These are phyloP conservation scores for Jasminum sambac DNA, from an alignment of 257 asterid species.

Conservation along the genomic window DNA sequence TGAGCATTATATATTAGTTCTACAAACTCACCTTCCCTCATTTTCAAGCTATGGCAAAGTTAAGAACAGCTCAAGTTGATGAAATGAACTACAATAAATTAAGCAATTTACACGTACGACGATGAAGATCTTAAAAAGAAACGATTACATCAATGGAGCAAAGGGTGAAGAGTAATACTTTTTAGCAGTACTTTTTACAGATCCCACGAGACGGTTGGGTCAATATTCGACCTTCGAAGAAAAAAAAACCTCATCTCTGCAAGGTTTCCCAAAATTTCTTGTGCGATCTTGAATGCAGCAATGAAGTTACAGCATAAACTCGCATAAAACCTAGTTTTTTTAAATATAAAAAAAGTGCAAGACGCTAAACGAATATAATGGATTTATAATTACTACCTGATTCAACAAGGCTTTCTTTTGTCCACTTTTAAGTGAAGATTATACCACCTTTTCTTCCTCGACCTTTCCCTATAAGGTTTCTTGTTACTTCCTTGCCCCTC, in stretches of 20 bases:
- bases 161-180: conserved; percentile 13
- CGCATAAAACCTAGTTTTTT: background rate
- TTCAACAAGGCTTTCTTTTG: conserved; percentile 81
- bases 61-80: conserved; percentile 12
- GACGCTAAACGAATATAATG: background rate
- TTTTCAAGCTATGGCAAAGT: conserved; percentile 13
- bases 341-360: no score
- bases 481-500: conserved; percentile 54
- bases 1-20: background rate
- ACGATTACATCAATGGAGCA: conserved; percentile 1
- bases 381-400: conserved; percentile 24
- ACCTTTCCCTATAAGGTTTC: conserved; percentile 54
- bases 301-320: background rate
- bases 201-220: conserved; percentile 22
- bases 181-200: conserved; percentile 23
- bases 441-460: conserved; percentile 85
- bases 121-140: conserved; percentile 14
- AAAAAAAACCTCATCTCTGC: background rate
- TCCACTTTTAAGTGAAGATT: conserved; percentile 81
- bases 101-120: conserved; percentile 51
- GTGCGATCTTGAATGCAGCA: conserved; percentile 16
- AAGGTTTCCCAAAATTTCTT: conserved; percentile 1
- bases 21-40: conserved; percentile 2
- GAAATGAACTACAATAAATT: conserved; percentile 29
- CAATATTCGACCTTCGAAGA: background rate